Evolutionary conservation across 1,139 yeast species (phyloP).

Genomic region (Geotrichum armillariae): DNA sequence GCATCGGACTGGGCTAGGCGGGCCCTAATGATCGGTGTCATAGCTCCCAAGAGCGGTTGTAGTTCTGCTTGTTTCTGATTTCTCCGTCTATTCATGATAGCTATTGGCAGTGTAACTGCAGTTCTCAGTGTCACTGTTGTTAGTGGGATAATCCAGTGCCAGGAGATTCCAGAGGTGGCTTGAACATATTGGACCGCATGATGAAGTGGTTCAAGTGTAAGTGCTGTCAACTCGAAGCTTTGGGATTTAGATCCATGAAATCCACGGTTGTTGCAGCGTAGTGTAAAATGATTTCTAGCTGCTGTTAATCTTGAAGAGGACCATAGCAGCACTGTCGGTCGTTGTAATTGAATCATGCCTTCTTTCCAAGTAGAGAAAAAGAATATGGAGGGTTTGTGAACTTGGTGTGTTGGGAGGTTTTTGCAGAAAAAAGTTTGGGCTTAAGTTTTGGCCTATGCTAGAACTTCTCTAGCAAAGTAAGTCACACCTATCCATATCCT

Average conservation of each 20-base stretch:
- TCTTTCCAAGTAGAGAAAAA: too few species aligned
- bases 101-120: conserved; percentile 72
- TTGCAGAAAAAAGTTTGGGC: too few species aligned
- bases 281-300: too few species aligned
- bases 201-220: conserved; percentile 30
- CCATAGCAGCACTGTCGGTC: too few species aligned
- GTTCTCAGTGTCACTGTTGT: conserved; percentile 68
- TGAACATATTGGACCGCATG: conserved; percentile 32
- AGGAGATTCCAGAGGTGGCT: conserved; percentile 59
- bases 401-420: too few species aligned
- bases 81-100: conserved; percentile 67
- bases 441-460: too few species aligned
- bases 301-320: too few species aligned
- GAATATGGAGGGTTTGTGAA: too few species aligned
- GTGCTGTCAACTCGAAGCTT: conserved; percentile 22
- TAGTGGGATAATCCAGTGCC: conserved; percentile 81
- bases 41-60: conserved; percentile 62
- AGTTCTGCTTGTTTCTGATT: conserved; percentile 68
- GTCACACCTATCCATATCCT: too few species aligned
- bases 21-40: conserved; percentile 70
- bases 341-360: background rate
- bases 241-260: conserved; percentile 21
- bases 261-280: conserved; percentile 1
- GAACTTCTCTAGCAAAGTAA: too few species aligned
- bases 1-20: conserved; percentile 57